Base-by-base conservation (phyloP, 192 early-diverging fungal species). In the Backusella mclennaniae region DNA sequence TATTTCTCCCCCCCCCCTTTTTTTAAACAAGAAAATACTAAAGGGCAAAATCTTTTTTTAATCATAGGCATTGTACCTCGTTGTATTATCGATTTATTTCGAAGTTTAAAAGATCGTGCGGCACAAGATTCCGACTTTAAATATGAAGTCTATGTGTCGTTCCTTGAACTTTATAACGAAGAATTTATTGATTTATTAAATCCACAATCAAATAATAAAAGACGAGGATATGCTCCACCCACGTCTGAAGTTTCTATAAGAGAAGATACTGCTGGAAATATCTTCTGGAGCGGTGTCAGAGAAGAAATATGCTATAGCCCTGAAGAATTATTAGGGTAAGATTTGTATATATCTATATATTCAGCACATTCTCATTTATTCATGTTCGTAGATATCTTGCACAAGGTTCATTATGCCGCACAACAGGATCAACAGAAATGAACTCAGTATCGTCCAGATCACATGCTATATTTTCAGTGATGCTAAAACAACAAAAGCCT, bases 141-240 rank as follows among this genome's bases (percentile, higher is more conserved):
- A 49, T 88, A 84, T 44, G 80, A 89, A 70, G 83, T 89, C 21
- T 83, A 52, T 52, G 94, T 97, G 4, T 96, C 96, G n/a, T 99
- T 98, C 78, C 75, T 99, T 59, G 97, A 99, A 80, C 85, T 98
- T n/a, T 96, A 99, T 85, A 99, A 99, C 80, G 97, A 99, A 79
- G 97, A 99, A 71, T 85, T 98, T 63, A 92, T 96, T 38, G 97
- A 99, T 81, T 85, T 99, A 23, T 86, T 98, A 35, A 85, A 86
- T 52, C 63, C 71, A 56, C 75, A 67, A 79, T 83, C 69, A 69
- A 77, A 29, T 23, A 70, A 71, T 21, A 78, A 77, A 80, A 69
- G 76, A 75, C 76, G 84, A 21, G 63, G 46, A 1, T 46, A 42
- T 6, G 44, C 63, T n/a, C 59, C 77, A 1, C 69, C 79, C 14